Evolutionary conservation across 768 basidiomycete species (phyloP), one percentile per base, ranked within the genome.

Genomic region (Calocybe cyanea): DNA sequence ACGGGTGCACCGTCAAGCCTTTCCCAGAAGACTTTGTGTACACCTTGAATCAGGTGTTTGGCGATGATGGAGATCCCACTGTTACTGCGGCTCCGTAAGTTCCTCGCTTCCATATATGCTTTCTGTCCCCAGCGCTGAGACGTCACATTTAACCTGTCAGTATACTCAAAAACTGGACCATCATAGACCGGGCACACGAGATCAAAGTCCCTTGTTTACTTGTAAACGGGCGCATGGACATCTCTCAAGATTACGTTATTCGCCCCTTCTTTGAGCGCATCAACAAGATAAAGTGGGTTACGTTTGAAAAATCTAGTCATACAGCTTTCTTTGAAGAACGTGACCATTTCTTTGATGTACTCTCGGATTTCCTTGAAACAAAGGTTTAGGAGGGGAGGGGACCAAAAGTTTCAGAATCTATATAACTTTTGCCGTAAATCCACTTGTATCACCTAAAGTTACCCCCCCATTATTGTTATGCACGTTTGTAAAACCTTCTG

Each of bases 221-320:
- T 25, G 65, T 72, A 37, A 75, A 73, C 48, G 73, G 75, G 10
- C 51, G 51, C 8, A 56, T 64, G 33, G 76, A 79, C 54, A 61
- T 66, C 14, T 62, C 65, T 7, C 62, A 67, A 42, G 73, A 76
- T 56, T 62, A 55, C 28, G 63, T 64, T 3, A 57, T 69, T 19
- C 36, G 51, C 18, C 69, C 72, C 18, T 65, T 69, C 48, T 71
- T 72, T 46, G 53, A 66, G 9, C 42, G 51, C 10, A 69, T 77
- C 7, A 53, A 53, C 21, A 62, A 63, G 31, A 69, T 68, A 5
- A 68, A 69, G 49, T 75, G 74, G 75, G 58, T 69, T 23, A 69
- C 63, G 7, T 69, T 76, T 45, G 60, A 66, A 30, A 57, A 72
- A 3, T 70, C 70, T 4, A 70, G 70, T 36, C 77, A 77, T 49